A percentile compares a stretch with the other conserved stretches of the same genome.
phyloP scores from a whole-genome alignment of 345 rosid species.

The Salix dunnii region DNA sequence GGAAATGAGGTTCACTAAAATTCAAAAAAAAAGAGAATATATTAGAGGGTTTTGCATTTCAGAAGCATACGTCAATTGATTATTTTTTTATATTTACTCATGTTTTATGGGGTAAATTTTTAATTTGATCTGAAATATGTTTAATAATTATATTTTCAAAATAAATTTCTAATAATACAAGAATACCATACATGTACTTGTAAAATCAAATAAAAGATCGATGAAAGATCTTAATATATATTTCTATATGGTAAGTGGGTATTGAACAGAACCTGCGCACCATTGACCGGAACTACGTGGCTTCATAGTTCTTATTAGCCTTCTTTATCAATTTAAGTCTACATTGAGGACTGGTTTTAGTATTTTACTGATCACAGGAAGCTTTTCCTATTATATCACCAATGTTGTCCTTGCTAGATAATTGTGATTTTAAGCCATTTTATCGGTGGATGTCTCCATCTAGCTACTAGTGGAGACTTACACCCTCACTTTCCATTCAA shows the following conservation, averaged over 20 bases:
- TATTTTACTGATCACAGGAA: background rate
- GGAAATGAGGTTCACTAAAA: too few relatives aligned
- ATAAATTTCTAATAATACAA: too few relatives aligned
- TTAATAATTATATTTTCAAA: too few relatives aligned
- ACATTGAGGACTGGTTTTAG: background rate
- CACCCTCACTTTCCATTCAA: background rate
- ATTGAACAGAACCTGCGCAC: constrained; percentile 5
- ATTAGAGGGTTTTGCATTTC: too few relatives aligned
- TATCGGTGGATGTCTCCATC: constrained; percentile 1
- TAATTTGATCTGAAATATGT: too few relatives aligned
- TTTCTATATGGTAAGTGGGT: background rate
- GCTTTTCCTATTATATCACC: background rate
- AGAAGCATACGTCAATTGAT: too few relatives aligned
- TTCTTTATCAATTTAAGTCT: background rate
- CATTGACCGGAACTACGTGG: background rate
- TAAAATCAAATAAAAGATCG: too few relatives aligned
- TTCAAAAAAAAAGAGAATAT: too few relatives aligned
- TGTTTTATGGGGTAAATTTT: too few relatives aligned
- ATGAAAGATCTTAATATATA: background rate
- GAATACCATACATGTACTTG: too few relatives aligned
- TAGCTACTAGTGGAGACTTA: background rate
- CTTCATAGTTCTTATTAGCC: background rate
- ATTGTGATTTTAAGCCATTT: background rate
- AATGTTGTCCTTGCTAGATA: background rate
- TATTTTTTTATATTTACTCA: too few relatives aligned